These are phyloP conservation scores for Elasticomyces elasticus DNA, from an alignment of 495 filamentous ascomycete species.

Conservation along the genomic window DNA sequence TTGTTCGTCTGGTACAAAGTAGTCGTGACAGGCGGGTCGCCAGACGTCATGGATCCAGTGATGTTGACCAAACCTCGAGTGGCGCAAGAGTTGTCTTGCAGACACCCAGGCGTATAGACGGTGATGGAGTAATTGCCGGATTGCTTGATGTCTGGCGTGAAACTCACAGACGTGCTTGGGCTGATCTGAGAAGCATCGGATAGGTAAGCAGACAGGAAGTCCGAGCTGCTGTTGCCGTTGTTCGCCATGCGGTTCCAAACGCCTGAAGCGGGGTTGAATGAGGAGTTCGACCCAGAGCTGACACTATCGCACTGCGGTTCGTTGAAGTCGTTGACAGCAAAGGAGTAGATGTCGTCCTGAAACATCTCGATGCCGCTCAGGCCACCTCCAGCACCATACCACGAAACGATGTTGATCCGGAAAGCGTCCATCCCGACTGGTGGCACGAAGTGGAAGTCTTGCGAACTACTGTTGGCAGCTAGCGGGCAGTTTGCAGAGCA, in stretches of 20 bases:
- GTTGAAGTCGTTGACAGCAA: constrained; percentile 78
- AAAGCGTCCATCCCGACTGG: constrained; percentile 80
- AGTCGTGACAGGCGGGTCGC: constrained; percentile 34
- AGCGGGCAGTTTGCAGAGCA: constrained; percentile 78
- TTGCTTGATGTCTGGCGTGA: constrained; percentile 76
- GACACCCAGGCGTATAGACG: constrained; percentile 84
- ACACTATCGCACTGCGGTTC: constrained; percentile 70
- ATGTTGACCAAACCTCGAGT: constrained; percentile 70
- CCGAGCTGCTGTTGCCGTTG: constrained; percentile 46
- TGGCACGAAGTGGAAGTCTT: constrained; percentile 90
- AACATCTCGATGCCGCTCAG: constrained; percentile 86
- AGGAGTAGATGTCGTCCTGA: constrained; percentile 53
- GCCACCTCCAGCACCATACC: constrained; percentile 79
- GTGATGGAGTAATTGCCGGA: constrained; percentile 82
- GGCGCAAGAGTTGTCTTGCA: constrained; percentile 63
- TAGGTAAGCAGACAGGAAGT: constrained; percentile 66
- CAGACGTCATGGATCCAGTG: constrained; percentile 53
- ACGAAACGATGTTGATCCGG: constrained; percentile 70
- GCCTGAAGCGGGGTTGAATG: constrained; percentile 43
- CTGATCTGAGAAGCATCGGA: constrained; percentile 32
- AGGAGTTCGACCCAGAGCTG: constrained; percentile 53
- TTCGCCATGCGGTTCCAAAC: constrained; percentile 60
- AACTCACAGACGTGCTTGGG: constrained; percentile 51
- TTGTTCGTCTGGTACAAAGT: constrained; percentile 78
- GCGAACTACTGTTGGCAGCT: constrained; percentile 54